A percentile compares a stretch with the other conserved stretches of the same genome.
Evolutionary conservation across 1,284 basidiomycete genomes (phyloP).

Genomic region (Ceratobasidium sp.): DNA sequence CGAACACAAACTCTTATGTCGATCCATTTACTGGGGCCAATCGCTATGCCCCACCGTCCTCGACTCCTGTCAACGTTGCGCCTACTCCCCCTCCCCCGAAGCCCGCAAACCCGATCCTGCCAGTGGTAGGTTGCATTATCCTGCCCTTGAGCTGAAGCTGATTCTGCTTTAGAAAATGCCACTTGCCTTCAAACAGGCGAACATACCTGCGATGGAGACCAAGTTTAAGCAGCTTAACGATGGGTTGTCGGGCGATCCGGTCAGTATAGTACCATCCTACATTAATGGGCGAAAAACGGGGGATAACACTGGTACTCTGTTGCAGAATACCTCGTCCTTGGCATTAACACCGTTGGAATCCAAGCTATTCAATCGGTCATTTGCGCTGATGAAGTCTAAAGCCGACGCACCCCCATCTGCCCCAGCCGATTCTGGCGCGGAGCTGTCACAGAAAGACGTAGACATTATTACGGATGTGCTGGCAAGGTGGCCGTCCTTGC

Average conservation of each 20-base stretch:
- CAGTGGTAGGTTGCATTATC: slow-evolving; percentile 63
- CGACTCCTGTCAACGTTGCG: slow-evolving; percentile 51
- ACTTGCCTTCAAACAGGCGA: slow-evolving; percentile 87
- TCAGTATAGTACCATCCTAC: slow-evolving; percentile 54
- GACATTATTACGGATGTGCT: slow-evolving; percentile 74
- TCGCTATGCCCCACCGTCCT: slow-evolving; percentile 50
- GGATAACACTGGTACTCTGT: slow-evolving; percentile 4
- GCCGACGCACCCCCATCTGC: slow-evolving; percentile 55
- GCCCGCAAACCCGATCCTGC: slow-evolving; percentile 60
- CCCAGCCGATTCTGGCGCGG: slow-evolving; percentile 50
- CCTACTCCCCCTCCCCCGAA: slow-evolving; percentile 51
- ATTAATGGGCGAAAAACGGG: slow-evolving; percentile 26
- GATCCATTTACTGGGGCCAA: slow-evolving; percentile 59
- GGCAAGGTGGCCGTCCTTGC: slow-evolving; percentile 80
- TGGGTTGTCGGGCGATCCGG: slow-evolving; percentile 59
- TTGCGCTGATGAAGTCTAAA: slow-evolving; percentile 69
- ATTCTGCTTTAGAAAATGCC: slow-evolving; percentile 60
- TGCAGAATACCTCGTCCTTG: slow-evolving; percentile 71
- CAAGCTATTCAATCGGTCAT: slow-evolving; percentile 70
- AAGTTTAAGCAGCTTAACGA: slow-evolving; percentile 88
- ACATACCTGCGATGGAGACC: slow-evolving; percentile 83
- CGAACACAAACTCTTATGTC: slow-evolving; percentile 53
- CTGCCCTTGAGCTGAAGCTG: slow-evolving; percentile 9
- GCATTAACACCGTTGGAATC: slow-evolving; percentile 78
- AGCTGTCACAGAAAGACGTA: slow-evolving; percentile 64